These are phyloP conservation scores for Daedalea quercina DNA, from an alignment of 768 basidiomycete genomes.

Conservation along the genomic window DNA sequence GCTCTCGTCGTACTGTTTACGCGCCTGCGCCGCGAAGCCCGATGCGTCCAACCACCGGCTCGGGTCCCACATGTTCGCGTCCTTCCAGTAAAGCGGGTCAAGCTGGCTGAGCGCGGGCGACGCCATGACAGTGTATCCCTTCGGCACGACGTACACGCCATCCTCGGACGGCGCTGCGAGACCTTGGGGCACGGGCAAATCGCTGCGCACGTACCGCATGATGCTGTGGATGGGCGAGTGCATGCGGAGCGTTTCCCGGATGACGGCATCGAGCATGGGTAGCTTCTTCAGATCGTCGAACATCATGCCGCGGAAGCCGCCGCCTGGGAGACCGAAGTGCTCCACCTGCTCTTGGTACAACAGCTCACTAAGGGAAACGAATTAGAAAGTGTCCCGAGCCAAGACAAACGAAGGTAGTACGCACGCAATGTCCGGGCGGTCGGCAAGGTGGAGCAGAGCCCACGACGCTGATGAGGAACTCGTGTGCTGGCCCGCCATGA, in stretches of 20 bases:
- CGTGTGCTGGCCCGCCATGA: conserved; percentile 99
- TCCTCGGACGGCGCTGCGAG: conserved; percentile 75
- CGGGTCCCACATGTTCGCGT: conserved; percentile 70
- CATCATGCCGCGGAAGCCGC: conserved; percentile 69
- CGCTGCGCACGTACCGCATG: conserved; percentile 85
- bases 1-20: conserved; percentile 66
- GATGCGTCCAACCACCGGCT: conserved; percentile 80
- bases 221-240: conserved; percentile 97
- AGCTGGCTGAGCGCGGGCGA: conserved; percentile 84
- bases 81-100: conserved; percentile 79
- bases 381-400: not conserved
- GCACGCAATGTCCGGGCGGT: conserved; percentile 67
- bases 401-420: conserved; percentile 22
- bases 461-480: conserved; percentile 90
- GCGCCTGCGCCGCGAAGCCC: conserved; percentile 76
- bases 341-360: conserved; percentile 89
- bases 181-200: conserved; percentile 75
- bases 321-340: conserved; percentile 72
- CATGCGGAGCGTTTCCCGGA: conserved; percentile 88
- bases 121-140: conserved; percentile 85
- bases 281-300: conserved; percentile 83
- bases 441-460: conserved; percentile 83
- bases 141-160: conserved; percentile 76
- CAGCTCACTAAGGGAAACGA: conserved; percentile 45
- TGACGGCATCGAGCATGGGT: conserved; percentile 79